phyloP scores from a whole-genome alignment of 306 rosid species.

The Arachis stenosperma region DNA sequence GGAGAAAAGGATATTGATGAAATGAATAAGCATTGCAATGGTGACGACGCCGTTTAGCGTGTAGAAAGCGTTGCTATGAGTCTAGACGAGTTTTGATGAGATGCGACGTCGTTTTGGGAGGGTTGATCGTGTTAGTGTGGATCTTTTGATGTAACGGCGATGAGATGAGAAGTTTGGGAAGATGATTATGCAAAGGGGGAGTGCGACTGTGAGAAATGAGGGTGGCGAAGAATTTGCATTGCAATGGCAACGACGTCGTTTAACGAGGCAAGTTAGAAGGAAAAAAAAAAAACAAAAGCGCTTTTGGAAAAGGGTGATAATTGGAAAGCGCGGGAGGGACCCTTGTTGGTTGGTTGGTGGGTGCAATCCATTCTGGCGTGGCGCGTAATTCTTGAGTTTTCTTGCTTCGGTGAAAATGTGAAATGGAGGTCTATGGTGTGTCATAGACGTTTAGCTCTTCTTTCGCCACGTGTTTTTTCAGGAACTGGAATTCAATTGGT shows the following conservation, averaged over 20 bases:
- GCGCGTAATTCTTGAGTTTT: constrained; percentile 39
- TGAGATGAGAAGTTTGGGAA: neutral
- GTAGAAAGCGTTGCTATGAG: neutral
- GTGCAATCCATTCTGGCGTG: constrained; percentile 45
- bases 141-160: neutral
- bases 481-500: neutral
- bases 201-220: neutral
- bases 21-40: neutral
- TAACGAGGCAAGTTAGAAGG: neutral
- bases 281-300: neutral
- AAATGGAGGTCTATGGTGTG: neutral
- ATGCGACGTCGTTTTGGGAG: neutral
- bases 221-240: constrained; percentile 8
- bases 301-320: constrained; percentile 36
- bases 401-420: constrained; percentile 10
- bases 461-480: constrained; percentile 1
- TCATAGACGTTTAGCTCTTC: neutral
- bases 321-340: constrained; percentile 34
- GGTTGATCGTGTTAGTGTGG: neutral
- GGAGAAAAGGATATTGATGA: neutral
- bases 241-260: constrained; percentile 23
- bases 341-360: constrained; percentile 25
- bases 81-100: neutral
- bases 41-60: neutral
- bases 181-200: neutral